phyloP scores from a whole-genome alignment of 345 rosid genomes.

The Abelmoschus esculentus region DNA sequence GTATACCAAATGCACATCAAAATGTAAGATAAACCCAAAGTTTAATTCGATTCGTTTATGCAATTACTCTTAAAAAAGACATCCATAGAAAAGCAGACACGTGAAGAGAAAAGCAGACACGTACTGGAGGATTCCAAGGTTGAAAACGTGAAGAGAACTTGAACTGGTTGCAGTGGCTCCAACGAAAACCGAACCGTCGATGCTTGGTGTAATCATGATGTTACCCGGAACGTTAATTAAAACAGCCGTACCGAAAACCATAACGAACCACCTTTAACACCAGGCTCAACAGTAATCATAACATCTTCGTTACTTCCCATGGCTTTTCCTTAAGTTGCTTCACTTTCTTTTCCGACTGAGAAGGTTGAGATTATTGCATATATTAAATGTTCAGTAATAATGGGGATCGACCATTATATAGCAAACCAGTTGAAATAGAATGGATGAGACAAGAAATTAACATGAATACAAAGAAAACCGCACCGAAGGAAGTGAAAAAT shows the following conservation, averaged over 20 bases:
- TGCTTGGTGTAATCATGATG: constrained; percentile 29
- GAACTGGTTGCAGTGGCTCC: constrained; percentile 36
- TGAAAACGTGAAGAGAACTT: constrained; percentile 44
- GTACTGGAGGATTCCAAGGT: constrained; percentile 44
- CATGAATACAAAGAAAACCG: not conserved
- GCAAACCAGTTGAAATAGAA: not conserved
- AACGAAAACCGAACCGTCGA: constrained; percentile 33
- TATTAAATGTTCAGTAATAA: not conserved
- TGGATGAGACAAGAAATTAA: not conserved
- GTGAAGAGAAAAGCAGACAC: constrained; percentile 28
- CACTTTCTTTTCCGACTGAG: not conserved
- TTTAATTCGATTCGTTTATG: not conserved
- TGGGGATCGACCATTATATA: not conserved
- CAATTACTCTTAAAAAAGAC: not conserved
- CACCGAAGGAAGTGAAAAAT: not conserved
- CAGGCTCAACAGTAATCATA: constrained; percentile 22
- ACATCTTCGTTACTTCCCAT: constrained; percentile 11
- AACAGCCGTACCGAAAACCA: constrained; percentile 31
- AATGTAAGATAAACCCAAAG: not conserved
- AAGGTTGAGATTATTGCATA: not conserved
- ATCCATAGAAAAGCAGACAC: not conserved
- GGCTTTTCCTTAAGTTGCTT: no score
- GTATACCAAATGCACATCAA: not conserved
- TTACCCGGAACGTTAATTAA: constrained; percentile 26
- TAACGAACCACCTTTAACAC: constrained; percentile 29